Conservation (phyloP, 1,284 basidiomycete genomes). For the Retiboletus flavoniger region DNA sequence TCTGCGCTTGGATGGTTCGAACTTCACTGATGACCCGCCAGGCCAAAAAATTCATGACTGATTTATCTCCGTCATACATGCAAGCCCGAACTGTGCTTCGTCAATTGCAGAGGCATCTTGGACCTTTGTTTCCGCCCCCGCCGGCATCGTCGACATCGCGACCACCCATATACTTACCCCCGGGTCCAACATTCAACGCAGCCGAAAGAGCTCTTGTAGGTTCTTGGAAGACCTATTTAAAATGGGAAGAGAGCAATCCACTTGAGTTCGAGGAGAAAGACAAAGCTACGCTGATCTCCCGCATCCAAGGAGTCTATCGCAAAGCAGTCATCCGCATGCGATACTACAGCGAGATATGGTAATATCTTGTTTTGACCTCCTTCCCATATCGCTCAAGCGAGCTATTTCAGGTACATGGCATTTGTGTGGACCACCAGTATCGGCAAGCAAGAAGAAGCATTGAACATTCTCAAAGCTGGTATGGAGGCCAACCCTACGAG, state of each 20-base stretch:
- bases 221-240: constrained; percentile 89
- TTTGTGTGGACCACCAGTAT: constrained; percentile 75
- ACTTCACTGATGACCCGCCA: constrained; percentile 29
- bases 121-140: constrained; percentile 58
- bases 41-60: constrained; percentile 94
- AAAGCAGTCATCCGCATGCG: constrained; percentile 90
- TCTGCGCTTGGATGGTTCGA: not conserved
- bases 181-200: constrained; percentile 70
- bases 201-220: constrained; percentile 75
- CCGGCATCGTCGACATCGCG: constrained; percentile 40
- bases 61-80: constrained; percentile 85
- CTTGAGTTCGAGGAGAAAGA: constrained; percentile 90
- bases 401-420: constrained; percentile 76
- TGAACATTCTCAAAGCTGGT: constrained; percentile 79
- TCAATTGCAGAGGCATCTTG: constrained; percentile 76
- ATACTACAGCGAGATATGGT: constrained; percentile 96
- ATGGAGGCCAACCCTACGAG: constrained; percentile 86
- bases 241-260: constrained; percentile 96
- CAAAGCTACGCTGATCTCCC: constrained; percentile 57
- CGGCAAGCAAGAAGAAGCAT: constrained; percentile 82
- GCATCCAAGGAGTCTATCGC: constrained; percentile 82
- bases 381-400: constrained; percentile 16
- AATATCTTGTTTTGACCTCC: constrained; percentile 22
- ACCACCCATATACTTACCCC: constrained; percentile 63
- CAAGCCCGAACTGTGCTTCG: constrained; percentile 88